These are phyloP conservation scores for Apophysomyces elegans DNA, from an alignment of 371 early-diverging fungal species.

Conservation along the genomic window DNA sequence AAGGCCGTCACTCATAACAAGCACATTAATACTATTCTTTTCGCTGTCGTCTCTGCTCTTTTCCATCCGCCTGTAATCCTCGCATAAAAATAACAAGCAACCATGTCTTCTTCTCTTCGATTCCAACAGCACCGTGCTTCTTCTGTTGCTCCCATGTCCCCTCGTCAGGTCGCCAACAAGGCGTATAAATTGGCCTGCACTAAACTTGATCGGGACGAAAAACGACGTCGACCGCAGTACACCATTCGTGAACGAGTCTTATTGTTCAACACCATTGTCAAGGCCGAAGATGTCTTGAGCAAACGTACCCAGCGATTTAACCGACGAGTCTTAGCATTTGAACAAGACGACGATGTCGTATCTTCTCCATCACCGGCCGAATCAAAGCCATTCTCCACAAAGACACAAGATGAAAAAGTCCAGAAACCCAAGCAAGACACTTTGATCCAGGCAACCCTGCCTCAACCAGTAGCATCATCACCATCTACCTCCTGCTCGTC, in stretches of 20 bases:
- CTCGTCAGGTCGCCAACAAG: conserved; percentile 51
- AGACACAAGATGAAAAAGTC: not conserved
- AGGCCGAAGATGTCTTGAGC: conserved; percentile 46
- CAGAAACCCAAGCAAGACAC: not conserved
- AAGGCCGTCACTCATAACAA: conserved; percentile 6
- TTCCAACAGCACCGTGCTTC: not conserved
- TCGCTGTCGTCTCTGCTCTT: conserved; percentile 9
- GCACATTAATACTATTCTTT: conserved; percentile 9
- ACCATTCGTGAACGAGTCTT: conserved; percentile 45
- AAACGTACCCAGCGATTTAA: conserved; percentile 45
- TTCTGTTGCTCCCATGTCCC: conserved; percentile 33
- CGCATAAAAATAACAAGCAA: not conserved
- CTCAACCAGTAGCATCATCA: not conserved
- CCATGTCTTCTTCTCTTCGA: conserved; percentile 5
- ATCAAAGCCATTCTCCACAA: not conserved
- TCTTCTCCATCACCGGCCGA: not conserved
- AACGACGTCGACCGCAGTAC: conserved; percentile 39
- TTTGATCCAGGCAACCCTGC: not conserved
- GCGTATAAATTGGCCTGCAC: conserved; percentile 43
- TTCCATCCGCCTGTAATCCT: conserved; percentile 3
- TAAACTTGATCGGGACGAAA: conserved; percentile 52
- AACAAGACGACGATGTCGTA: conserved; percentile 42
- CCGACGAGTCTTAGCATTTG: conserved; percentile 49
- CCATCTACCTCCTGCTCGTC: not conserved
- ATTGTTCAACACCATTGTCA: conserved; percentile 40